phyloP scores from a whole-genome alignment of 2,329 filamentous ascomycete genomes.

The Macrophomina pseudophaseolina region DNA sequence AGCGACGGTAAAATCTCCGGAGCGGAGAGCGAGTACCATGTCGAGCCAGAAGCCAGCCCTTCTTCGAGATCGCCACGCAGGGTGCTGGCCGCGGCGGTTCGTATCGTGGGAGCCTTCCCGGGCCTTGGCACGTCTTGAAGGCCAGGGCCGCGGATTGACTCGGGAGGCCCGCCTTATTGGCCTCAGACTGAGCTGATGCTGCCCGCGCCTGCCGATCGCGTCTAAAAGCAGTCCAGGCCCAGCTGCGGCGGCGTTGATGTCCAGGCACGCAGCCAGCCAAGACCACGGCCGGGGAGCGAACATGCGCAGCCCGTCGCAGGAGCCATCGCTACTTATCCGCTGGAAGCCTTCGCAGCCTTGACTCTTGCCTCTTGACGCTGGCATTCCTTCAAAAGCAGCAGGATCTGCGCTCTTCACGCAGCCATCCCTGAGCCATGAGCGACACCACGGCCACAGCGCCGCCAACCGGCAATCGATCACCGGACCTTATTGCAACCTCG shows the following conservation, averaged over 20 bases:
- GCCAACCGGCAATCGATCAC: not conserved
- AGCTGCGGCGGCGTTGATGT: conserved; percentile 2
- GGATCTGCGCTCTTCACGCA: conserved; percentile 4
- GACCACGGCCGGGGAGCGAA: not conserved
- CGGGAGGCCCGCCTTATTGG: conserved; percentile 9
- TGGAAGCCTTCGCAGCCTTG: not conserved
- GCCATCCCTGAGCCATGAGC: conserved; percentile 11
- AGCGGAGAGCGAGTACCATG: too few relatives aligned
- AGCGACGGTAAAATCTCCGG: not conserved
- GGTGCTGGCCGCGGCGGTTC: not conserved
- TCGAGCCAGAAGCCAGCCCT: too few relatives aligned
- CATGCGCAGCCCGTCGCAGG: not conserved
- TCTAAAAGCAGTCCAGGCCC: conserved; percentile 1
- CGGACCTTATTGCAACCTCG: not conserved
- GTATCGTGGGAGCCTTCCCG: not conserved
- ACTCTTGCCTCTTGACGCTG: not conserved
- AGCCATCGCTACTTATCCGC: conserved; percentile 17
- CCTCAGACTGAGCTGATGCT: conserved; percentile 2
- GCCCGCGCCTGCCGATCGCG: not conserved
- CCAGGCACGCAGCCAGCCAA: not conserved
- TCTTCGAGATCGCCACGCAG: too few relatives aligned
- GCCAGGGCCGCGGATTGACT: not conserved
- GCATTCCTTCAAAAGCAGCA: not conserved
- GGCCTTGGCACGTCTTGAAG: not conserved
- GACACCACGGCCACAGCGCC: not conserved